phyloP scores from a whole-genome alignment of 2,329 filamentous ascomycete species.

The Boeremia exigua region DNA sequence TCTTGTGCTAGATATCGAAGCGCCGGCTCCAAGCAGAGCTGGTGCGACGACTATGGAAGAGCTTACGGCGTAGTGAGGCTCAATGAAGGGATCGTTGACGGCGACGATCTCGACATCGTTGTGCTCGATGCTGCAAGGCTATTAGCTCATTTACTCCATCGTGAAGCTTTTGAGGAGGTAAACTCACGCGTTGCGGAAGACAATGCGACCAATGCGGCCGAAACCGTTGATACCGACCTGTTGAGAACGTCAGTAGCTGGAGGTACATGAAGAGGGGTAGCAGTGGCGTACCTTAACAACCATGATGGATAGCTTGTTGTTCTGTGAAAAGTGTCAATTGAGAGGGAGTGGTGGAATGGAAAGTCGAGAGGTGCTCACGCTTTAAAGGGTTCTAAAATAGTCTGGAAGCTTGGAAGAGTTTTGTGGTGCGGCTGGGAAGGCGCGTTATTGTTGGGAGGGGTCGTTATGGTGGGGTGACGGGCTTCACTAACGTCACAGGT shows the following conservation, averaged over 20 bases:
- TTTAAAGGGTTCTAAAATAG: constrained; percentile 29
- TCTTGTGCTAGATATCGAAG: not conserved
- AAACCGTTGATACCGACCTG: constrained; percentile 99
- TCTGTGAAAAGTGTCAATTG: constrained; percentile 28
- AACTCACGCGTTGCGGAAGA: constrained; percentile 94
- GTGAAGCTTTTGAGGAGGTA: constrained; percentile 6
- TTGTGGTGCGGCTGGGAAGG: constrained; percentile 21
- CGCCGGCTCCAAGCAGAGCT: not conserved
- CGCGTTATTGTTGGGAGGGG: constrained; percentile 35
- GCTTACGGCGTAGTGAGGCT: constrained; percentile 95
- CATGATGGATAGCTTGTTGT: constrained; percentile 47
- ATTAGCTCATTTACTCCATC: constrained; percentile 24
- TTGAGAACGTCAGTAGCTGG: constrained; percentile 33
- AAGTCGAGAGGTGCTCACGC: constrained; percentile 24
- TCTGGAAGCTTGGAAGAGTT: constrained; percentile 28
- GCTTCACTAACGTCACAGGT: constrained; percentile 39
- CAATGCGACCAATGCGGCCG: constrained; percentile 98
- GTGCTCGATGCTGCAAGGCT: constrained; percentile 72
- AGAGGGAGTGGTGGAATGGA: constrained; percentile 12
- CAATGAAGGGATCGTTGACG: constrained; percentile 99
- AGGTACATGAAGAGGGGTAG: constrained; percentile 26
- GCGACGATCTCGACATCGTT: constrained; percentile 89
- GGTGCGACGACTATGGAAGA: constrained; percentile 6
- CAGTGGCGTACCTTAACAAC: constrained; percentile 53
- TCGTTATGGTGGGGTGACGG: constrained; percentile 36